Percentiles rank a stretch among this genome's conserved stretches.
These are phyloP conservation scores for Malassezia cuniculi DNA, from an alignment of 1,284 basidiomycete species.

Conservation along the genomic window DNA sequence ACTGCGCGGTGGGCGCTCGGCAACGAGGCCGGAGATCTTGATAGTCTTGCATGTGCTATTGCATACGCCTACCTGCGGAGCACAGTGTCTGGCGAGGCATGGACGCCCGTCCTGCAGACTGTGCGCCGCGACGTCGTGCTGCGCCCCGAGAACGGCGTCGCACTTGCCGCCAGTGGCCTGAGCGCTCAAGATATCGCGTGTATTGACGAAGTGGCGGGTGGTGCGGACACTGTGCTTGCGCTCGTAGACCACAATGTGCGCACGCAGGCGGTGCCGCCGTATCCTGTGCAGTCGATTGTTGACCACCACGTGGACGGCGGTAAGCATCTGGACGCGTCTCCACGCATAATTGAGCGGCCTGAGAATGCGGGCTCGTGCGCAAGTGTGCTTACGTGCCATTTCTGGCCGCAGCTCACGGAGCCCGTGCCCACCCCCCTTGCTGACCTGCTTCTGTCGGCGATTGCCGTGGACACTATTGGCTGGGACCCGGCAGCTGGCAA, in stretches of 20 bases:
- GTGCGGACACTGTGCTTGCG: slow-evolving; percentile 53
- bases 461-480: slow-evolving; percentile 35
- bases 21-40: slow-evolving; percentile 26
- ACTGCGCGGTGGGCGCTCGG: slow-evolving; percentile 13
- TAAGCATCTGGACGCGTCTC: slow-evolving; percentile 48
- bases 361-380: slow-evolving; percentile 13
- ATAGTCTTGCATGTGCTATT: slow-evolving; percentile 21
- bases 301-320: slow-evolving; percentile 85
- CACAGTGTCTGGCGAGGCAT: slow-evolving; percentile 4
- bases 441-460: slow-evolving; percentile 41
- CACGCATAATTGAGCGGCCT: slow-evolving; percentile 11
- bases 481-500: slow-evolving; percentile 53
- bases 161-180: slow-evolving; percentile 11
- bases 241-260: slow-evolving; percentile 62
- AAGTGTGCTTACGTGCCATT: slow-evolving; percentile 14
- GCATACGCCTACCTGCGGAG: slow-evolving; percentile 14
- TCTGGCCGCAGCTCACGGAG: slow-evolving; percentile 1
- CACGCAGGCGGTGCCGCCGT: slow-evolving; percentile 14
- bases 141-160: slow-evolving; percentile 67
- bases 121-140: slow-evolving; percentile 58
- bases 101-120: slow-evolving; percentile 62
- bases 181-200: slow-evolving; percentile 46
- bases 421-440: slow-evolving; percentile 6
- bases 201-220: slow-evolving; percentile 26
- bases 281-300: slow-evolving; percentile 58